Base-by-base conservation (phyloP, 352 stramenopile genomes). In the Phytophthora pinifolia region DNA sequence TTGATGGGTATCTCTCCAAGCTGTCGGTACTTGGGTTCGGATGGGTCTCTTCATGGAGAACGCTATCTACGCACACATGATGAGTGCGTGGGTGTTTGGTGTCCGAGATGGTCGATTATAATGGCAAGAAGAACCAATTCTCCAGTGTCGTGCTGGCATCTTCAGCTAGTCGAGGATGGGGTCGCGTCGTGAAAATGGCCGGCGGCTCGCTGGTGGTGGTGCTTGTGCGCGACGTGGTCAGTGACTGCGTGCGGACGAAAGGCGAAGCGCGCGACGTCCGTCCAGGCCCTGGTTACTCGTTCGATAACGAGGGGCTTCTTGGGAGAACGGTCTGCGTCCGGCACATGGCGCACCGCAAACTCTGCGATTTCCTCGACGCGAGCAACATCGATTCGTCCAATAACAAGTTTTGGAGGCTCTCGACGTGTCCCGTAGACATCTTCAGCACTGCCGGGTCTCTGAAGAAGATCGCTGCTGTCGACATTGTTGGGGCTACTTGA, bases 261-360 rank as follows among this genome's bases (percentile, higher is more conserved):
- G 9, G 42, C 52, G 33, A 59, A 59, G 17, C 51, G 51, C 15
- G 51, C 51, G 2, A 52, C 31, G 25, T 59, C 51, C 8, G 32
- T 32, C 42, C 52, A 59, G 3, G 25, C 41, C 14, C 53, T 32
- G 20, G 43, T 37, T 9, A 59, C 33, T 25, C 52, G 42, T 13
- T 59, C n/a, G 17, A 59, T 38, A 17, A 47, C 42, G 9, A 59
- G 20, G 1, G 34, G 13, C 15, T 53, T 53, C 41, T 54, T 59
- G 25, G 17, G 15, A 32, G 4, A 32, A 29, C 41, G 20, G 29
- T 10, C 22, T 6, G 32, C 13, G 17, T 35, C 25, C 12, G 9
- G 36, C 18, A 44, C n/a, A 6, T 20, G 42, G 22, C 9, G 34
- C 12, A 27, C 25, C 14, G 42, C 52, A 34, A 52, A 59, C 4